Evolutionary conservation across 352 stramenopile genomes (phyloP), one percentile per base, ranked within the genome.

Genomic region (Lagenidium giganteum): DNA sequence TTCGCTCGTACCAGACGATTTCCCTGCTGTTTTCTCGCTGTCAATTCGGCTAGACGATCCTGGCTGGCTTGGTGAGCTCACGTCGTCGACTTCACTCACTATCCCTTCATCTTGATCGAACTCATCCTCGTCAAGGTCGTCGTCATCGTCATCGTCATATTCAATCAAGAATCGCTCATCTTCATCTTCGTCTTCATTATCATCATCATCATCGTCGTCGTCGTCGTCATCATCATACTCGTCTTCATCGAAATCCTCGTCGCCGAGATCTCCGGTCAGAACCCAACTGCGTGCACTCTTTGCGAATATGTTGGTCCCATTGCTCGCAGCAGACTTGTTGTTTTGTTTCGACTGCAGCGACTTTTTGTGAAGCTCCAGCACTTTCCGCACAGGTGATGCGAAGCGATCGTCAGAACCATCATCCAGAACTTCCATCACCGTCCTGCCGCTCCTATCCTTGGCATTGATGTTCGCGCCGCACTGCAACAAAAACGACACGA

Each of bases 401-500:
- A 48, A 28, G 6, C n/a, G 17, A 6, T 18, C 22, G 11, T 29
- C 16, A 8, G 20, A 33, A 22, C 40, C 28, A 33, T 32, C 48
- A 47, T 65, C 58, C 2, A 85, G 22, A 2, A 57, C 42, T 36
- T 86, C 58, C 34, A 84, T 35, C 5, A 88, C 76, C 2, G 48
- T 73, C 41, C 67, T 71, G 4, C 71, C 80, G 22, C 68, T 35
- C 13, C 67, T 64, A 45, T 91, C 66, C 34, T 55, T 68, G 24
- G 66, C 60, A 47, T 61, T 47, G 4, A 83, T 52, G 44, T 70
- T 80, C 5, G 81, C 75, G 24, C 81, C 81, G 51, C 78, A 90
- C 43, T 91, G 67, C 27, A 93, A 42, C 2, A 93, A 47, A 50
- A 91, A 85, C 4, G 74, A 76, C 22, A 84, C 68, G 0, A 91